phyloP scores from a whole-genome alignment of 768 basidiomycete species.

The Pleurotus ostreatus region DNA sequence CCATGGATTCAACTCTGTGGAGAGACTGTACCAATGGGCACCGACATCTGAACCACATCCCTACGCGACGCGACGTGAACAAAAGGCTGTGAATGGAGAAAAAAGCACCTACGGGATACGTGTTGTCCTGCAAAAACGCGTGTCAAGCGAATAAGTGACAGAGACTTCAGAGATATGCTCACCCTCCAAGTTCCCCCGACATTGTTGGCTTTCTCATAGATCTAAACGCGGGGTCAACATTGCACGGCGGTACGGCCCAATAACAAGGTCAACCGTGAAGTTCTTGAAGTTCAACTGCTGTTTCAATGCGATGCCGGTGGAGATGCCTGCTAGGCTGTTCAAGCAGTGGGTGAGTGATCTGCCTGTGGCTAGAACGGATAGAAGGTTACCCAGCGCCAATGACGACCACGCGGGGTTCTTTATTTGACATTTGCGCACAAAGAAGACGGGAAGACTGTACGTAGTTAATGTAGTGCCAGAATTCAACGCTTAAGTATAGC shows the following conservation, averaged over 20 bases:
- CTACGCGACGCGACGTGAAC: conserved; percentile 16
- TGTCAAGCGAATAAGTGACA: not conserved
- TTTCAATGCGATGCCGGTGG: conserved; percentile 44
- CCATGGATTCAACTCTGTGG: conserved; percentile 47
- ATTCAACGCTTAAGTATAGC: too few species aligned
- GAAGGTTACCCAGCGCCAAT: conserved; percentile 46
- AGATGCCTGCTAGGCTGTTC: conserved; percentile 41
- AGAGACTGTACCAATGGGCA: conserved; percentile 52
- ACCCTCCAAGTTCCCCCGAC: conserved; percentile 60
- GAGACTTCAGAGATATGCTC: conserved; percentile 14
- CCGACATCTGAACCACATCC: conserved; percentile 57
- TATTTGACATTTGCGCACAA: not conserved
- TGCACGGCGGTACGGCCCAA: not conserved
- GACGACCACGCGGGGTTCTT: conserved; percentile 36
- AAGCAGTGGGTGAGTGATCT: not conserved
- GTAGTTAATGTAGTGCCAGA: too few species aligned
- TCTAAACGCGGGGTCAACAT: conserved; percentile 25
- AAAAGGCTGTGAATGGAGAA: not conserved
- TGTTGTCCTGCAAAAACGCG: conserved; percentile 39
- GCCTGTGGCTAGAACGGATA: not conserved
- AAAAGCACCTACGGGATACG: conserved; percentile 40
- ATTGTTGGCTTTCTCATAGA: conserved; percentile 43
- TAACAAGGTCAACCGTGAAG: conserved; percentile 36
- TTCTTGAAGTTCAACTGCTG: conserved; percentile 38
- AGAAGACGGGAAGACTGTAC: too few species aligned